Evolutionary conservation across 2,329 filamentous ascomycete species (phyloP), one percentile per base, ranked within the genome.

Genomic region (Cyphellophora europaea): DNA sequence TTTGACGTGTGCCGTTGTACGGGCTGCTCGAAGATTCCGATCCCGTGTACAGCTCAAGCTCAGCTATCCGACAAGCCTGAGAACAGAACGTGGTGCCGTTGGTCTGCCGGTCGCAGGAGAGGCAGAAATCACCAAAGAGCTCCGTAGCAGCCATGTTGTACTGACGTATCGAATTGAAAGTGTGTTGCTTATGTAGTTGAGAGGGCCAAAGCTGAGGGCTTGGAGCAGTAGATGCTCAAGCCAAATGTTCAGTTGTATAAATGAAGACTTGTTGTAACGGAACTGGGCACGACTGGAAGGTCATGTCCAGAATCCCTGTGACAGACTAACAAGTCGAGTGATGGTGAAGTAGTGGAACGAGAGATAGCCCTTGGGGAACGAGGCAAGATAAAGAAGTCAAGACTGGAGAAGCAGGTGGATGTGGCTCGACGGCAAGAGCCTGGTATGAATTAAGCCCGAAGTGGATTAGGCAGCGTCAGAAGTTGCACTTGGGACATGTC

Each of bases 51-150:
- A 32, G 45, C 37, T 94, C 87, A 51, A 89, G 78, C 62, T 94
- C 88, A 48, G 84, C 82, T 29, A 95, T 70, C 47, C 86, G 77
- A 72, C 88, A 95, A 18, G 83, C 76, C 64, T 95, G 87, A 30
- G 86, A 93, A 72, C 88, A 95, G 71, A 93, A 94, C 47, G 83
- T 77, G 43, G 79, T 79, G 37, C 78, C 78, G 46, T 83, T 74
- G 41, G 82, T 87, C 64, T 93, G 84, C 65, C 82, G 81, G 66
- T 95, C 88, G 69, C 88, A 95, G 66, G 82, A 79, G 51, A 95
- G 77, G 71, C 88, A 95, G 74, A 86, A 94, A 62, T 93, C 81
- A 60, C 82, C 84, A 52, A 83, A 83, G 27, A 44, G 19, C 12
- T 32, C 30, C 12, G 19, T 32, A 12, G 30, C 13, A 6, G 18